Base-by-base conservation (phyloP, 1,139 yeast species). In the Diutina sp. region DNA sequence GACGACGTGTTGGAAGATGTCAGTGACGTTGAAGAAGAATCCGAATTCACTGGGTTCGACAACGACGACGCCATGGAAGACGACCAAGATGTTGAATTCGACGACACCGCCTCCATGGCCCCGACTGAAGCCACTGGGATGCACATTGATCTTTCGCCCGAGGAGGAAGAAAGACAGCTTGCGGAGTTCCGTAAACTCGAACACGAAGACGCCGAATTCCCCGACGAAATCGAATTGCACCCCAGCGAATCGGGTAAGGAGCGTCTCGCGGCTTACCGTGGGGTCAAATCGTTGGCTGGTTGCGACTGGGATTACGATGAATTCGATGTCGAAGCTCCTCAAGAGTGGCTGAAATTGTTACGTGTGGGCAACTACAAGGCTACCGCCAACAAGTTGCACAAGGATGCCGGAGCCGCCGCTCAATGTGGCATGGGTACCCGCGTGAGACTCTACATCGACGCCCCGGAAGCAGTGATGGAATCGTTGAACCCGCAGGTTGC, bases 221-320 rank as follows among this genome's bases (percentile, higher is more conserved):
- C 99, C 0, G 99, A 95, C 71, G 99, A 95, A 71, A 72, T 91
- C 57, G 98, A 95, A 68, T 72, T 93, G 55, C 80, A 78, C 57
- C 97, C 98, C 38, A 66, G 71, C 5, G 90, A 81, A 62, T 79
- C 87, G 11, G 99, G 89, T 14, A 81, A 79, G 63, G 90, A 90
- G 61, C 79, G 89, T 60, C 75, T 93, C 58, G 71, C 76, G 45
- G 80, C 90, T 58, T 93, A 90, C 69, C 80, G 98, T 68, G 98
- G 98, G 58, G 80, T 91, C 60, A 89, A 89, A 68, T 87, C 88
- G 53, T 72, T 95, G 60, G 84, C 86, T 55, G 84, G 85, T 60
- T 84, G 95, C 63, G 79, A 80, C 51, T 93, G 99, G 99, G 91
- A 90, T 63, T 81, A 80, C 61, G 90, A 90, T 66, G 99, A 93